A percentile compares a stretch with the other conserved stretches of the same genome.
Conservation (phyloP, 2,329 filamentous ascomycete species). For the Fusarium foetens region DNA sequence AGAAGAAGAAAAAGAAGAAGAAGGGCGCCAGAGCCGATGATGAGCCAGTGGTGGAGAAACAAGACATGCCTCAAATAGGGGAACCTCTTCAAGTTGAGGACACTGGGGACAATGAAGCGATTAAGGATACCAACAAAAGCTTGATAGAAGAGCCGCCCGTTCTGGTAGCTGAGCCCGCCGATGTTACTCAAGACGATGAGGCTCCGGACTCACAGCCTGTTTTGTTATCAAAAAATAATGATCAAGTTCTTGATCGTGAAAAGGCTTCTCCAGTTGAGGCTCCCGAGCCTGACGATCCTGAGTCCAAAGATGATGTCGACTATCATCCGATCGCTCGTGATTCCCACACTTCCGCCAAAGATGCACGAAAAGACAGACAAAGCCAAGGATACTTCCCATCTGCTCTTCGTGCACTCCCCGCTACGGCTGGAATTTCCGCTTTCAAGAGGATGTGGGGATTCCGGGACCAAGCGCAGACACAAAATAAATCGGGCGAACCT, state of each 20-base stretch:
- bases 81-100: background rate
- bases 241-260: conserved; percentile 1
- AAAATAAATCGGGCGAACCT: conserved; percentile 1
- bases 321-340: conserved; percentile 11
- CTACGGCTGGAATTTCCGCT: conserved; percentile 26
- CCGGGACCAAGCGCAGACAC: conserved; percentile 11
- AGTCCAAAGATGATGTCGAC: conserved; percentile 10
- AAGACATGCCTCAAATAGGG: conserved; percentile 2
- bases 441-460: conserved; percentile 40
- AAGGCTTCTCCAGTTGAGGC: background rate
- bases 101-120: conserved; percentile 1
- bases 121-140: background rate
- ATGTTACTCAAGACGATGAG: background rate
- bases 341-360: conserved; percentile 7
- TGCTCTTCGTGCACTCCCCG: conserved; percentile 34
- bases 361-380: conserved; percentile 19
- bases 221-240: background rate
- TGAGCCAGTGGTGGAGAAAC: conserved; percentile 12
- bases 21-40: conserved; percentile 35
- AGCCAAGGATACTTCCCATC: conserved; percentile 38
- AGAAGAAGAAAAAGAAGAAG: conserved; percentile 47
- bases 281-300: conserved; percentile 11
- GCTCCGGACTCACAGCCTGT: background rate
- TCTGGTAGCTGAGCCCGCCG: background rate
- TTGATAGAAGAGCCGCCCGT: background rate